Evolutionary conservation across 2,329 filamentous ascomycete genomes (phyloP).

Genomic region (Cephalotrichum gorgonifer): DNA sequence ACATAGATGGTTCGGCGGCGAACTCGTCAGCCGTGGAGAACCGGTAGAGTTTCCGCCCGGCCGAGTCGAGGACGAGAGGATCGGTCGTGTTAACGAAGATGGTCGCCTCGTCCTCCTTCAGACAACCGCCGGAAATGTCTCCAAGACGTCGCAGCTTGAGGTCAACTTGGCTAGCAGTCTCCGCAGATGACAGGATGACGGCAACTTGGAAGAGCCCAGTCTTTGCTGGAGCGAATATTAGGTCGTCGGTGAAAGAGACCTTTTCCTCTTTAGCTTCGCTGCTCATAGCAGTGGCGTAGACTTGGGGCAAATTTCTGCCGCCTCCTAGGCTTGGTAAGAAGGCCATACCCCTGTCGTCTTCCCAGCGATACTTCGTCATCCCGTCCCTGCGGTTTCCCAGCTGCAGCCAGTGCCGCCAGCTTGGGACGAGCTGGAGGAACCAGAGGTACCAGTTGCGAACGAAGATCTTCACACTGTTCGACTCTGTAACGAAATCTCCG

Average conservation of each 20-base stretch:
- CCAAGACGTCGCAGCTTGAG: not conserved
- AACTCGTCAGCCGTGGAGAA: not conserved
- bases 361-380: not conserved
- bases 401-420: slow-evolving; percentile 5
- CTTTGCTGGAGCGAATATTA: slow-evolving; percentile 4
- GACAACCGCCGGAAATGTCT: not conserved
- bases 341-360: slow-evolving; percentile 6
- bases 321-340: slow-evolving; percentile 6
- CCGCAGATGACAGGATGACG: not conserved
- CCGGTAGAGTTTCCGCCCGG: not conserved
- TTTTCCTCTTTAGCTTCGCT: not conserved
- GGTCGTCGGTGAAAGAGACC: slow-evolving; percentile 9
- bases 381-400: slow-evolving; percentile 8
- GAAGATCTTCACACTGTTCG: slow-evolving; percentile 7
- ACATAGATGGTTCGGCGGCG: not conserved
- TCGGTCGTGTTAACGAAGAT: not conserved
- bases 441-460: slow-evolving; percentile 11
- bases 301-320: slow-evolving; percentile 4
- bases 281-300: not conserved
- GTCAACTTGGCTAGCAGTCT: not conserved
- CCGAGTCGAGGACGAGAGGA: not conserved
- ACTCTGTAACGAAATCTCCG: slow-evolving; percentile 2
- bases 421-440: slow-evolving; percentile 10
- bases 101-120: not conserved
- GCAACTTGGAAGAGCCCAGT: slow-evolving; percentile 2